Evolutionary conservation across 208 protist species (phyloP), one percentile per base, ranked within the genome.

Genomic region (Porcisia hertigi): DNA sequence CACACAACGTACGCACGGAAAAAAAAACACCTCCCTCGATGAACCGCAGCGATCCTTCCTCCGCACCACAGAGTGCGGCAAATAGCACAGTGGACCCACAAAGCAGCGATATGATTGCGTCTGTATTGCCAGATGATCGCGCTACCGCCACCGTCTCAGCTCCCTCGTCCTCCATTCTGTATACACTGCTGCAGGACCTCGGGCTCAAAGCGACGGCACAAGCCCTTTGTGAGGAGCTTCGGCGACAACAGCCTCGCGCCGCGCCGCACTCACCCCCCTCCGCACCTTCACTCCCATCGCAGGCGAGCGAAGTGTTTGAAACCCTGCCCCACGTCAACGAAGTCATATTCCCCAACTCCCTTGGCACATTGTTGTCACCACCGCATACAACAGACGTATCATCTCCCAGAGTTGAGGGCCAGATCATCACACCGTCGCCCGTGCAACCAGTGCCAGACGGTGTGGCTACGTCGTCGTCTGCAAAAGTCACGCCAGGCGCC

Each of bases 201-300:
- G 84, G 86, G 14, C 69, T 90, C 55, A 84, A 76, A 34, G 88
- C 88, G 9, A 92, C 86, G 6, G 88, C 83, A n/a, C 76, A 86
- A 18, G 81, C 80, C 16, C 67, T 92, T 18, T 80, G 81, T 41
- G 76, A 83, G 7, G 86, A 94, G 76, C 78, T 84, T 20, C 67
- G 79, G 49, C 73, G 57, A 23, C 76, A 77, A 30, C 73, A 81
- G 34, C 66, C 71, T 12, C 14, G 62, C 66, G 18, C 39, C 16
- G 70, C 36, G 30, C 16, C 41, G 3, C 55, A 12, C 12, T 64
- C 69, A 6, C 69, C 69, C 1, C 69, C 63, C 20, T 53, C 63
- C 39, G 39, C 39, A 7, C 41, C 69, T 16, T 72, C 65, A n/a
- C 65, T 72, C 1, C 43, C 69, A 20, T 72, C 69, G 45, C 69